Base-by-base conservation (phyloP, 78 protist species). In the Guillardia theta region DNA sequence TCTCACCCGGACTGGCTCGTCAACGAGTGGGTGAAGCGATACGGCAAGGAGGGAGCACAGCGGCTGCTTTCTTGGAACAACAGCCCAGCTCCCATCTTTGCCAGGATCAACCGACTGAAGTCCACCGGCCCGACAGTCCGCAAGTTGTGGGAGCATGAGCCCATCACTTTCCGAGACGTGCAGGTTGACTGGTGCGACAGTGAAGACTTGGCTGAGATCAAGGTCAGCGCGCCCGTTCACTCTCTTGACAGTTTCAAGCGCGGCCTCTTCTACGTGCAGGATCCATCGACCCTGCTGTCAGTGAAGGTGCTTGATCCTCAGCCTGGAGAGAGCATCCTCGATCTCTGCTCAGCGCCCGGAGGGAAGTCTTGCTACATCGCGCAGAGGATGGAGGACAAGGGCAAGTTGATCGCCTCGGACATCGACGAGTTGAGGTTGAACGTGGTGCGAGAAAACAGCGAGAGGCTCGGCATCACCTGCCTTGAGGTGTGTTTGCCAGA, bases 381-480 rank as follows among this genome's bases (percentile, higher is more conserved):
- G 0, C 50, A 43, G 90, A 22, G 45, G 37, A 78, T 78, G 90
- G 10, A n/a, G 41, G 44, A 78, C 48, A 43, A 24, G 44, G 90
- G 90, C 45, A 8, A 30, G 90, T 36, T 78, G 44, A n/a, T 36
- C 8, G 90, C 90, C 50, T 78, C 53, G 9, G 90, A 78, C 50
- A 43, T 78, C 45, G 90, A 78, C 48, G 47, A 12, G 15, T 44
- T 0, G 45, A 45, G 90, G 39, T n/a, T 78, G 43, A 15, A 43
- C 1, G 3, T 1, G 24, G 90, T 78, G 33, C 37, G 44, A 48
- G 90, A 78, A 12, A 78, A 78, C 90, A 18, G 50, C 24, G 18
- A 37, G 10, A 45, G 90, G 53, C 90, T 78, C n/a, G 90, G 90
- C n/a, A n/a, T 78, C 90, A n/a, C 90, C 43, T 78, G 90, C 48